Base-by-base conservation (phyloP, 2,329 filamentous ascomycete species). In the Whalleya microplaca region DNA sequence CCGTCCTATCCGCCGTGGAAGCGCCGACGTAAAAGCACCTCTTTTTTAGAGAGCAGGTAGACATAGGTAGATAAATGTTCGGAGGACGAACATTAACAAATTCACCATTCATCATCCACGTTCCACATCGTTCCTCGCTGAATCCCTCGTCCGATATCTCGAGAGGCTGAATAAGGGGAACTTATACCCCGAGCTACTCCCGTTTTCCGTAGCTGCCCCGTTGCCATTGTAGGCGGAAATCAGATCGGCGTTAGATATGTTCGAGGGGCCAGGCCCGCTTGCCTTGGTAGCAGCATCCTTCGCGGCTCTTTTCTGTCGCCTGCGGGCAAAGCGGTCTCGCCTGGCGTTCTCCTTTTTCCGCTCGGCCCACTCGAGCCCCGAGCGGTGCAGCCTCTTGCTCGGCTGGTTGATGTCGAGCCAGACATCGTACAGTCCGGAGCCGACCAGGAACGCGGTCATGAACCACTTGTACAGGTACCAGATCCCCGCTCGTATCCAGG, bases 401-500 rank as follows among this genome's bases (percentile, higher is more conserved):
- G 53, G 32, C 48, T 10, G 32, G 29, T 51, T 41, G 21, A 40
- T 2, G 12, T 55, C 32, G 9, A 58, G 53, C 51, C 52, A 63
- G 1, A 41, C 3, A 16, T 40, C 45, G 27, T 64, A 64, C 2
- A 61, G 2, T 6, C 51, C 55, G 2, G 45, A 46, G 2, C 18
- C 6, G 27, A 63, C 55, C 1, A 54, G 2, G 8, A 57, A 2
- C 2, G 6, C 12, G 2, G 48, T 53, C 14, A 19, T 18, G 0
- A 47, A 6, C 12, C 37, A 45, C 43, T 51, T 61, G 41, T 46
- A 61, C 2, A 48, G 2, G 32, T 53, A 58, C 9, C 56, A 64
- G 23, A 64, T 40, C 0, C 29, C 29, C 9, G 58, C 51, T 1
- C 58, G 58, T 9, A 53, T 53, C 64, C 62, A 63, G 1, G 16